phyloP scores from a whole-genome alignment of 352 stramenopile genomes.

The Phytopythium helicoides region DNA sequence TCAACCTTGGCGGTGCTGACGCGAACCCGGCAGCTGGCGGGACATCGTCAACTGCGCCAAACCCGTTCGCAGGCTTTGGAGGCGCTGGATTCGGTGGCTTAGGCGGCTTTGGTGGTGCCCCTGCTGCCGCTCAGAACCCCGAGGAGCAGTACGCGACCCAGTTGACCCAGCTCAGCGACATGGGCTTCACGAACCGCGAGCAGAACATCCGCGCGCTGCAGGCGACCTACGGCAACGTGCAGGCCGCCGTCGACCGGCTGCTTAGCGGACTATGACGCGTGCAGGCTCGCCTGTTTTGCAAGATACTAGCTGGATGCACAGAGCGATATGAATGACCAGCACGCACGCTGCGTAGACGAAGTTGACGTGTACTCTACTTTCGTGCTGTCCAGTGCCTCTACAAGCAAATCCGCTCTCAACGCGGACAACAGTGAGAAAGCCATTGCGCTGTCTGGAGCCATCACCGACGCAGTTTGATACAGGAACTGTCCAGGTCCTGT shows the following conservation, averaged over 20 bases:
- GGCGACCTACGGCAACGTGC: slow-evolving; percentile 85
- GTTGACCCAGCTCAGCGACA: slow-evolving; percentile 87
- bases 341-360: too few relatives aligned
- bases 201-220: slow-evolving; percentile 88
- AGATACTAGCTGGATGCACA: too few relatives aligned
- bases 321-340: too few relatives aligned
- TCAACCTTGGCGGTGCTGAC: slow-evolving; percentile 33
- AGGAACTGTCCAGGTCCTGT: too few relatives aligned
- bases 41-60: slow-evolving; percentile 20
- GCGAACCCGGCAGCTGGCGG: slow-evolving; percentile 9
- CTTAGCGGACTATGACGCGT: slow-evolving; percentile 56
- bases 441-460: too few relatives aligned
- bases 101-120: slow-evolving; percentile 22
- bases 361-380: too few relatives aligned
- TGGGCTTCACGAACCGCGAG: slow-evolving; percentile 89
- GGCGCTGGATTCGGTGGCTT: slow-evolving; percentile 26
- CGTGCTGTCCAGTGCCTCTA: too few relatives aligned
- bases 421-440: too few relatives aligned
- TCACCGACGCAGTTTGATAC: too few relatives aligned
- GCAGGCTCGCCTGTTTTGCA: too few relatives aligned
- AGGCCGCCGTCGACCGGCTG: slow-evolving; percentile 87
- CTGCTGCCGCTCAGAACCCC: slow-evolving; percentile 46
- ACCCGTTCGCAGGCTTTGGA: slow-evolving; percentile 54
- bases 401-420: too few relatives aligned
- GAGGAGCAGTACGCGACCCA: slow-evolving; percentile 87